Base-by-base conservation (phyloP, 192 early-diverging fungal species). In the Dimargaris xerosporica region DNA sequence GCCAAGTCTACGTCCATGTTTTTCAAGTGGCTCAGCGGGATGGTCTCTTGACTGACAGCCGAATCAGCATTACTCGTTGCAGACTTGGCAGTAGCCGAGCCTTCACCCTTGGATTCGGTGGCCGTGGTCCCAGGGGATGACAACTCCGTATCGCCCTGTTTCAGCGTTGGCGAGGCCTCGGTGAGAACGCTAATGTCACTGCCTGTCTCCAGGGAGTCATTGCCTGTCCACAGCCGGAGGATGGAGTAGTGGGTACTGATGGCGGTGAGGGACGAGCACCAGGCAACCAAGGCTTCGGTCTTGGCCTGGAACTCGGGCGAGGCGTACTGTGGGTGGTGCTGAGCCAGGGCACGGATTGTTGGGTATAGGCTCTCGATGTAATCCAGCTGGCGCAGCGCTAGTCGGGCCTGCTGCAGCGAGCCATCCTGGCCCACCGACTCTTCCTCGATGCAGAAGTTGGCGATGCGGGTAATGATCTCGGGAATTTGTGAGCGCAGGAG, bases 211-310 rank as follows among this genome's bases (percentile, higher is more conserved):
- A 59, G 41, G 30, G 56, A 17, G 12, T 15, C 51, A 70, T 82
- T 87, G 29, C 85, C 88, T 3, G 88, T 90, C 91, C 91, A 93
- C 54, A 84, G 80, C 62, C 82, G 78, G 30, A 93, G 72, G 69
- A 93, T 87, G 59, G 76, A 79, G 63, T 80, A 71, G 61, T 91
- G 84, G 29, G 83, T 80, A 30, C 80, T 76, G 23, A 93, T 71
- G 42, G 82, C 81, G 47, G 81, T 82, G 25, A 80, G 82, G 4
- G 88, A 71, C 44, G 86, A 85, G 51, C 83, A 74, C 84, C 87
- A 93, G 13, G 88, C 79, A 53, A 78, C 86, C 9, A 93, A 72
- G 1, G 87, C 87, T 66, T 82, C 78, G 41, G 89, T 64, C 54
- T 82, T 84, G 5, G 71, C 67, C 65, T 90, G 85, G 63, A 91